Base-by-base conservation (phyloP, 176 grass and related monocot genomes). In the Hyparrhenia diplandra region DNA sequence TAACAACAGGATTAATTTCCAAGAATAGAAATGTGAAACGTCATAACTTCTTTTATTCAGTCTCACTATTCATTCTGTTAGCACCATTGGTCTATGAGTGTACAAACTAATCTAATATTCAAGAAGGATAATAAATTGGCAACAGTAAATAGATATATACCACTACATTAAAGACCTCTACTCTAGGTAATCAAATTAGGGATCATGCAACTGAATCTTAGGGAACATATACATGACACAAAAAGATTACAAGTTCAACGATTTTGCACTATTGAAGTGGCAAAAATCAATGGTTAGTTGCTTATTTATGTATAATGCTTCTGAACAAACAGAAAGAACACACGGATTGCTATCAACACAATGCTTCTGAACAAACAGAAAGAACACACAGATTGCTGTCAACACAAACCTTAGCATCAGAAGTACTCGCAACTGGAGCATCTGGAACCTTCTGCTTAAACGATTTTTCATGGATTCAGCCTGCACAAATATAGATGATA, bases 391-490 rank as follows among this genome's bases (percentile, higher is more conserved):
- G 6, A 61, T 24, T 8, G 61, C 21, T 43, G 62, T 71, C 40
- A 35, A 57, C 20, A 77, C 77, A 16, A 81, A 91, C 78, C 37
- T 10, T 83, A 73, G 80, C 40, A 82, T 87, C 81, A 80, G 78
- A 67, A 80, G 16, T 65, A 20, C 60, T 79, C 51, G 25, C 57
- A 76, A 31, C 67, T 87, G 55, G 40, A 41, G n/a, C 39, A 73
- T 82, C 77, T 76, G 64, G 16, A 77, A 35, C 63, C 75, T 77
- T 81, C 71, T 80, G n/a, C 4, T 14, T 80, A 24, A 37, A 24
- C 16, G 81, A 82, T 71, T 79, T 32, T 85, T 86, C 40, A 14
- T 18, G 6, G 69, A 91, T 85, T 91, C 84, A 59, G 46, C 84
- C 89, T 94, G 70, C 51, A 14, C 61, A 73, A 25, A 80, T 40